These are phyloP conservation scores for Sphagnum contortum DNA, from an alignment of 225 moss, liverwort and hornwort species.

Conservation along the genomic window DNA sequence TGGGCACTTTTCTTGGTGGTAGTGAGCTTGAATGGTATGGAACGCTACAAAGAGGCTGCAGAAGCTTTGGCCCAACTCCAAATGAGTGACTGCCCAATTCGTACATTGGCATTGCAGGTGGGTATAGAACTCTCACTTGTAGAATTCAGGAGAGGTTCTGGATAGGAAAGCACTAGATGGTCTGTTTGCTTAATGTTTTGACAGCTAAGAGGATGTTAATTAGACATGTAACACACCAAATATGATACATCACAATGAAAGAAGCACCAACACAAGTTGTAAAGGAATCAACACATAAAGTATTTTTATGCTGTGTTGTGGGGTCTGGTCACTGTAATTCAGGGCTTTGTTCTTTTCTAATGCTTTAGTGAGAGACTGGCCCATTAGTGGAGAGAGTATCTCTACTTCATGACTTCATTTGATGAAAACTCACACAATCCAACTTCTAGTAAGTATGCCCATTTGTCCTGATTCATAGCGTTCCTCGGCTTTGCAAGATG, in stretches of 20 bases:
- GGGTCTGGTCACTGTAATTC: too few relatives aligned
- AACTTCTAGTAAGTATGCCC: too few relatives aligned
- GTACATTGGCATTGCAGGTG: conserved; percentile 29
- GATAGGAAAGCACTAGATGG: neutral
- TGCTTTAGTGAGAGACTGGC: too few relatives aligned
- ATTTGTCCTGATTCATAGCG: too few relatives aligned
- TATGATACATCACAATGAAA: neutral
- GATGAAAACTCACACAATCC: too few relatives aligned
- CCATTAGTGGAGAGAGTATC: too few relatives aligned
- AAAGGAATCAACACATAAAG: neutral
- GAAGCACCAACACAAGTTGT: neutral
- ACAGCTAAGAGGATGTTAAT: too few relatives aligned
- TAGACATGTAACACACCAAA: neutral
- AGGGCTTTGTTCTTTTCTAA: too few relatives aligned
- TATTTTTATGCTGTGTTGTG: neutral
- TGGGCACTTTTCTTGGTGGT: conserved; percentile 35
- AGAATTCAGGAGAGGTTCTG: neutral
- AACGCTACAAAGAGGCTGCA: conserved; percentile 26
- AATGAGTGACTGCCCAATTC: conserved; percentile 14
- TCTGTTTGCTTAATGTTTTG: neutral
- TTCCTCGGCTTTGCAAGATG: too few relatives aligned
- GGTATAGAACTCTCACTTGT: neutral
- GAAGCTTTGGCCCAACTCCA: conserved; percentile 16
- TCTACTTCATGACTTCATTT: too few relatives aligned
- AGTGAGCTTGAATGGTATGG: conserved; percentile 23